Evolutionary conservation across 2,329 filamentous ascomycete species (phyloP).

Genomic region (Sclerotinia glacialis): DNA sequence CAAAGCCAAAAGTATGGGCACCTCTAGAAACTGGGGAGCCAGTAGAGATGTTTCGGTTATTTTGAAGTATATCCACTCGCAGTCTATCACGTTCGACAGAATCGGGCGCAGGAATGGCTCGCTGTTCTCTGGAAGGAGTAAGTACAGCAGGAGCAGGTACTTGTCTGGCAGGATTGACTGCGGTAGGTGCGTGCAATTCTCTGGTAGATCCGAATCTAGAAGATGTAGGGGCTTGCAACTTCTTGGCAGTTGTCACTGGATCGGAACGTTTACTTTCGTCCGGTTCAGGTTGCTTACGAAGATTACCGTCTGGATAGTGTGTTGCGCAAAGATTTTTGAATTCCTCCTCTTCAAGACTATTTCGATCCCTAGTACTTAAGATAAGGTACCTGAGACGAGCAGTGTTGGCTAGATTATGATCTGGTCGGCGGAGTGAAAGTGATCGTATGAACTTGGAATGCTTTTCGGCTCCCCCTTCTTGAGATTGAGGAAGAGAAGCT

Average conservation of each 20-base stretch:
- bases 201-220: neutral
- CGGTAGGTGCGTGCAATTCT: neutral
- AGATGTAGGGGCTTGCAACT: neutral
- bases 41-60: constrained; percentile 2
- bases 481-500: neutral
- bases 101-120: neutral
- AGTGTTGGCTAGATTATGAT: neutral
- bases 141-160: neutral
- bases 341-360: neutral
- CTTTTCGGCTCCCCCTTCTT: neutral
- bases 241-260: neutral
- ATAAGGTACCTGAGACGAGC: constrained; percentile 4
- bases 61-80: neutral
- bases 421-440: neutral
- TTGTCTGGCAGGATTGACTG: neutral
- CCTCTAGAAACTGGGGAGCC: constrained; percentile 15
- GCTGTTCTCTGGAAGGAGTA: neutral
- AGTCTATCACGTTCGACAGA: constrained; percentile 1
- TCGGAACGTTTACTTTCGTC: neutral
- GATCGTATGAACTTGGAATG: neutral
- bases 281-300: neutral
- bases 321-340: neutral
- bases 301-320: neutral
- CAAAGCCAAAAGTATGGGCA: neutral
- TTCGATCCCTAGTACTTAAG: neutral